Percentiles rank a stretch among this genome's conserved stretches.
Conservation (phyloP, 2,329 filamentous ascomycete species). For the Akanthomyces dipterigenus region DNA sequence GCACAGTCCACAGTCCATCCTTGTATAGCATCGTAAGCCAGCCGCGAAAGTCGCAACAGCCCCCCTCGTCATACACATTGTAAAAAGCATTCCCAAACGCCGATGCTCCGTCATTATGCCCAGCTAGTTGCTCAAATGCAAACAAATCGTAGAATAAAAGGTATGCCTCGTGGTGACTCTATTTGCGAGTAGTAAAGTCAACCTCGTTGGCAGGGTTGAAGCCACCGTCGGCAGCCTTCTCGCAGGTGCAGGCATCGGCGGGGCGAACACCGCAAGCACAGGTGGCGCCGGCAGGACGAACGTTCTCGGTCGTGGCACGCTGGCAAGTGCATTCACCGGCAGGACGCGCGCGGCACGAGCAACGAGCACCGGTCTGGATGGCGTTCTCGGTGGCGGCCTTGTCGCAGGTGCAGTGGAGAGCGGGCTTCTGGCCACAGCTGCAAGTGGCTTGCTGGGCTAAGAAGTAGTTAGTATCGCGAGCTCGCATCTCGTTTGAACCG, state of each 20-base stretch:
- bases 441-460: conserved; percentile 62
- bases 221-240: conserved; percentile 59
- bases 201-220: conserved; percentile 63
- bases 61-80: not conserved
- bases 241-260: conserved; percentile 72
- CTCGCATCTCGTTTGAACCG: not conserved
- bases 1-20: not conserved
- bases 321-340: conserved; percentile 79
- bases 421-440: conserved; percentile 84
- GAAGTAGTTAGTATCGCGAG: not conserved
- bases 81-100: not conserved
- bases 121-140: not conserved
- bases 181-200: conserved; percentile 74
- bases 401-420: conserved; percentile 79
- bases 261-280: conserved; percentile 75
- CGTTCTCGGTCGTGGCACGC: conserved; percentile 63
- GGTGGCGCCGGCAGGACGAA: conserved; percentile 47
- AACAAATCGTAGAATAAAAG: not conserved
- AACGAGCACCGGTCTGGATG: conserved; percentile 59
- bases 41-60: not conserved
- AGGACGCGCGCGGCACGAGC: conserved; percentile 76
- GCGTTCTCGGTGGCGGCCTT: conserved; percentile 72
- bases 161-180: conserved; percentile 5
- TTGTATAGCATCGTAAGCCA: not conserved
- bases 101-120: not conserved